Conservation (phyloP, 2,329 filamentous ascomycete species). For the Didymellaceae sp. region DNA sequence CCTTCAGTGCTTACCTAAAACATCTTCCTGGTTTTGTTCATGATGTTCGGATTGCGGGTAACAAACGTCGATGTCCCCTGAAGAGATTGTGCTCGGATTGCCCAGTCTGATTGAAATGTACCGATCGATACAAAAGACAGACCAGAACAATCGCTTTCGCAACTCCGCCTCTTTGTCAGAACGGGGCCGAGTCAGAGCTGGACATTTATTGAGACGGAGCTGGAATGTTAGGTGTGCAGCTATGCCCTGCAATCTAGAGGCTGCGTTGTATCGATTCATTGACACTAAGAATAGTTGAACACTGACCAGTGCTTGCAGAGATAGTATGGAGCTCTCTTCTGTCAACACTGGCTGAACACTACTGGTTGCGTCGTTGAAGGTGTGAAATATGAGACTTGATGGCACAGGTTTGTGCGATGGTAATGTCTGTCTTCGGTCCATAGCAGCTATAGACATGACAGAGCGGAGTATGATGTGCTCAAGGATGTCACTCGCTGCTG, state of each 20-base stretch:
- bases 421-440: conserved; percentile 29
- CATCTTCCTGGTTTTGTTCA: neutral
- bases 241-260: conserved; percentile 31
- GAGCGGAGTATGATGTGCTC: conserved; percentile 31
- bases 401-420: conserved; percentile 15
- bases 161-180: conserved; percentile 25
- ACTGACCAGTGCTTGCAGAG: conserved; percentile 33
- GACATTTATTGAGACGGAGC: conserved; percentile 27
- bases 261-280: conserved; percentile 36
- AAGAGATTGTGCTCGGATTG: conserved; percentile 28
- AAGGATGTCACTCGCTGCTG: conserved; percentile 12
- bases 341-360: conserved; percentile 25
- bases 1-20: neutral
- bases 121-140: conserved; percentile 32
- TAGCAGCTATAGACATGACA: conserved; percentile 31
- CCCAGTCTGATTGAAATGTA: conserved; percentile 34
- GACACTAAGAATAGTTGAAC: conserved; percentile 32
- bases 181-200: conserved; percentile 2
- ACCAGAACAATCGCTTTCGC: conserved; percentile 36
- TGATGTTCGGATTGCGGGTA: conserved; percentile 26
- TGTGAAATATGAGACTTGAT: conserved; percentile 23
- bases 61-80: conserved; percentile 31
- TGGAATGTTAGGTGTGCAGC: conserved; percentile 31
- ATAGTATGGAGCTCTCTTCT: conserved; percentile 32
- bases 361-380: conserved; percentile 30